Base-by-base conservation (phyloP, 1,284 basidiomycete species). In the Trichosporon faecale region DNA sequence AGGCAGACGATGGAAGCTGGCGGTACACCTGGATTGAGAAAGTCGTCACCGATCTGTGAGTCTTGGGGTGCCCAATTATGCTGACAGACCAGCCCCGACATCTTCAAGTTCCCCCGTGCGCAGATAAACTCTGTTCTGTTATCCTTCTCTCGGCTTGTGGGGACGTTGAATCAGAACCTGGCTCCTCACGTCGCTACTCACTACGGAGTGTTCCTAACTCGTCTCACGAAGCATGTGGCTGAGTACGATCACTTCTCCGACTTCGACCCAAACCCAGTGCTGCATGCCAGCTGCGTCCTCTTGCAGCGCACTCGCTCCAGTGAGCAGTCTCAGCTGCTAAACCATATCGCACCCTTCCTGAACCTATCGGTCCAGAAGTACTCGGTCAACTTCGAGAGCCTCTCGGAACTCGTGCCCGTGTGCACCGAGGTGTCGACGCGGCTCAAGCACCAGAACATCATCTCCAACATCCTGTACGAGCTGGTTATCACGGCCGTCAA, bases 331-430 rank as follows among this genome's bases (percentile, higher is more conserved):
- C 57, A 64, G 0, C 71, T 82, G 6, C 64, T 80, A 4, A 74
- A 78, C 69, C 79, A 81, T 52, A 72, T 66, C 0, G 77, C 79
- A 2, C 78, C 78, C 1, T 72, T 81, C 3, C 70, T 81, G 3
- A 74, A 77, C 52, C 68, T 78, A 0, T 69, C 70, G 2, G 61
- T 81, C 9, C n/a, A 70, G 0, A 72, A 74, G 1, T 80, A 75
- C 69, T 61, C 70, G 23, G 77, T 80, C 0, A 5, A 55, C 0
- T 29, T 68, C 3, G 72, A 69, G 0, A 67, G 73, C 8, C 23
- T 78, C 4, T 18, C 31, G 2, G 61, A 29, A 6, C 68, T 73
- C 7, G 46, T 71, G 0, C 63, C 68, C 0, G 64, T 73, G 6
- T 66, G 68, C 0, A 49, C 66, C 11, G 44, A 46, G 14, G 37